These are phyloP conservation scores for Vachellia collinsii DNA, from an alignment of 306 rosid species.

Conservation along the genomic window DNA sequence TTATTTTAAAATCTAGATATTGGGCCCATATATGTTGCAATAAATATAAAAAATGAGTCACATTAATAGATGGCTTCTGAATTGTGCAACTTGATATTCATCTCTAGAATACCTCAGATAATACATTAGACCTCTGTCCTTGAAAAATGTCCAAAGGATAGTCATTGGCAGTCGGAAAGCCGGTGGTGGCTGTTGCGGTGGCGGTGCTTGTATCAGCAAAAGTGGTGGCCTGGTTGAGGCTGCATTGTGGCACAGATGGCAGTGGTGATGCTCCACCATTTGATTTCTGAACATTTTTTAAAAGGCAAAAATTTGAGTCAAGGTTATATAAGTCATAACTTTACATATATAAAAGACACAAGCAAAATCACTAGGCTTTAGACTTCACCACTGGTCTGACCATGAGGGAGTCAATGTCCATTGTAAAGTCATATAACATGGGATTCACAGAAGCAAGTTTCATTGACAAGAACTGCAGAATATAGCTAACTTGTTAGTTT, in stretches of 20 bases:
- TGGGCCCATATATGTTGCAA: neutral
- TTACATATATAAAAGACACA: neutral
- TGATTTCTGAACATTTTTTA: conserved; percentile 48
- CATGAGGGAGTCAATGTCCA: conserved; percentile 61
- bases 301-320: conserved; percentile 8
- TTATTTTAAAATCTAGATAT: neutral
- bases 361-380: neutral
- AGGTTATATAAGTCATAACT: neutral
- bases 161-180: conserved; percentile 42
- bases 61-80: neutral
- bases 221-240: conserved; percentile 50
- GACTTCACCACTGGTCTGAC: conserved; percentile 65
- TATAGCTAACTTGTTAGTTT: neutral
- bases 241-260: conserved; percentile 50
- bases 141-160: conserved; percentile 51
- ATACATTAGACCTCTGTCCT: conserved; percentile 50
- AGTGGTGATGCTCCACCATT: conserved; percentile 45
- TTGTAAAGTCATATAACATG: conserved; percentile 62
- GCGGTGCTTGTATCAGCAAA: conserved; percentile 48
- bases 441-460: conserved; percentile 85
- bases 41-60: neutral
- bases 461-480: conserved; percentile 85
- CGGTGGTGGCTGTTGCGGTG: neutral
- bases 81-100: neutral
- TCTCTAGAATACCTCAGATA: conserved; percentile 52